phyloP scores from a whole-genome alignment of 1,139 yeast genomes.

The Lodderomyces parapsilosis region DNA sequence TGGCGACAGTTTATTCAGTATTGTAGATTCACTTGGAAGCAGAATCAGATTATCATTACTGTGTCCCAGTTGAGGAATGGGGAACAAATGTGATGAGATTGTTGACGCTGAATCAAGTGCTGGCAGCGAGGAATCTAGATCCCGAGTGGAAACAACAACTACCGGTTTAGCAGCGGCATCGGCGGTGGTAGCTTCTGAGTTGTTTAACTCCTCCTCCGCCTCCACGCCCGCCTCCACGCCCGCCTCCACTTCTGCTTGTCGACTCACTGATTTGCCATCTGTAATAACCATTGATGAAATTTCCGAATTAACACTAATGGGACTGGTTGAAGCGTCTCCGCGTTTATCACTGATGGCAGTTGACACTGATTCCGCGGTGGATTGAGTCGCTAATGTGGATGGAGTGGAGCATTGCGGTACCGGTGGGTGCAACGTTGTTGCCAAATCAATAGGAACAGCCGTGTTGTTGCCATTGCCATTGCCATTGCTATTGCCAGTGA shows the following conservation, averaged over 20 bases:
- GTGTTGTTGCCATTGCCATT: constrained; percentile 1
- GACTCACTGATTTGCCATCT: not conserved
- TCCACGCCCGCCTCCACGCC: no score
- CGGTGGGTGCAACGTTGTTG: constrained; percentile 2
- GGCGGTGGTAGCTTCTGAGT: no score
- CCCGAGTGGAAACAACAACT: not conserved
- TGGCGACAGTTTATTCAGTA: not conserved
- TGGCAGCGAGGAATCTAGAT: not conserved
- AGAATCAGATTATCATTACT: constrained; percentile 1
- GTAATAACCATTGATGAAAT: constrained; percentile 5
- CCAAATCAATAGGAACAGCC: not conserved
- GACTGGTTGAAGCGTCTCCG: constrained; percentile 6
- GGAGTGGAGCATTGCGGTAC: constrained; percentile 9
- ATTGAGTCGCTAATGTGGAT: constrained; percentile 9
- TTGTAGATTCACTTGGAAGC: constrained; percentile 6
- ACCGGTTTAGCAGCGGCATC: not conserved
- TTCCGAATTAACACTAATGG: constrained; percentile 9
- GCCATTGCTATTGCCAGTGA: constrained; percentile 1
- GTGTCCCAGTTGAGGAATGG: constrained; percentile 1
- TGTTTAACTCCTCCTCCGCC: no score
- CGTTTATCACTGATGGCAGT: not conserved
- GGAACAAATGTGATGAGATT: not conserved
- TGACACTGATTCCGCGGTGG: constrained; percentile 2
- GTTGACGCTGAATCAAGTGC: not conserved
- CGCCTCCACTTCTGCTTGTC: not conserved